Conservation (phyloP, 352 stramenopile genomes). For the Phytophthora cryptogea region DNA sequence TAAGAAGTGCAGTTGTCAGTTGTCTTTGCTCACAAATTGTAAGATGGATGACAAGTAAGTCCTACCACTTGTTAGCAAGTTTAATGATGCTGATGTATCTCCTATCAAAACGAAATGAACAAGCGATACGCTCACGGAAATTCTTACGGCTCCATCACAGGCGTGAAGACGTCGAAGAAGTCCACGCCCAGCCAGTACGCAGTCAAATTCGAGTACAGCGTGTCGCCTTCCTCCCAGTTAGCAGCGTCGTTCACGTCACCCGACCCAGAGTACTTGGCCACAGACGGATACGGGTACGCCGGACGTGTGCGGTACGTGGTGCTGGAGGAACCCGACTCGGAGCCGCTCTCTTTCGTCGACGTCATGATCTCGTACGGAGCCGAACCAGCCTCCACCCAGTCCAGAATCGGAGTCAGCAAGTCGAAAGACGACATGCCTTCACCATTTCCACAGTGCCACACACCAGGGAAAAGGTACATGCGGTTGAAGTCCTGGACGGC, state of each 20-base stretch:
- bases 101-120: not conserved
- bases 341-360: slow-evolving; percentile 19
- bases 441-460: slow-evolving; percentile 42
- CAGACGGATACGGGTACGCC: slow-evolving; percentile 34
- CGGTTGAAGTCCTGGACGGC: slow-evolving; percentile 35
- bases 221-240: slow-evolving; percentile 27
- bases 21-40: no score
- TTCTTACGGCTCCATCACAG: slow-evolving; percentile 21
- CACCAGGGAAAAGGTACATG: slow-evolving; percentile 44
- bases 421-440: slow-evolving; percentile 46
- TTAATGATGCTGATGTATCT: not conserved
- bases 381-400: slow-evolving; percentile 40
- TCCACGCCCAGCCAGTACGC: slow-evolving; percentile 27
- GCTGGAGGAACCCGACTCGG: slow-evolving; percentile 19
- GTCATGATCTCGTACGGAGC: slow-evolving; percentile 36
- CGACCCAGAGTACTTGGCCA: slow-evolving; percentile 33
- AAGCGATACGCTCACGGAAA: not conserved
- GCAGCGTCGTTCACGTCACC: slow-evolving; percentile 27
- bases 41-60: no score
- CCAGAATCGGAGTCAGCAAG: slow-evolving; percentile 40
- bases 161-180: slow-evolving; percentile 34
- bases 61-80: no score
- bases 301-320: slow-evolving; percentile 23
- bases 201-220: slow-evolving; percentile 40
- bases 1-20: no score